Conservation (phyloP, 306 rosid genomes). For the Trifolium pratense region DNA sequence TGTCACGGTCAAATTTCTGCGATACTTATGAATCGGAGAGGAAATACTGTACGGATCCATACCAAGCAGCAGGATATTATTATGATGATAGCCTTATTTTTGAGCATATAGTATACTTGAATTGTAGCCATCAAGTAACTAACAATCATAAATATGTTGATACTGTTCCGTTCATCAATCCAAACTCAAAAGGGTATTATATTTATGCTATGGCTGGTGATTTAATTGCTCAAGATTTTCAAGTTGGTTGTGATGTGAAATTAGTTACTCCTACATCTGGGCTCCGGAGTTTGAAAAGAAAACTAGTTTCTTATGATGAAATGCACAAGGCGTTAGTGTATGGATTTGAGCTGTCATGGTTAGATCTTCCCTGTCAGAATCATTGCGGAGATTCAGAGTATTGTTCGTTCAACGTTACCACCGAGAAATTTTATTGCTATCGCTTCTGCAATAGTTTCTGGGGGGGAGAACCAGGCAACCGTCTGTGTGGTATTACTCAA, state of each 20-base stretch:
- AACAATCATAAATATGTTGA: background rate
- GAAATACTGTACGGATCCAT: background rate
- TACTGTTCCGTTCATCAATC: background rate
- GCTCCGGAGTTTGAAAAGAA: background rate
- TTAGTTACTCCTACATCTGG: background rate
- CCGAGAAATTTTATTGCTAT: no score
- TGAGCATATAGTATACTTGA: background rate
- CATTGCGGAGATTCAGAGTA: no score
- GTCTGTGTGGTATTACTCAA: no score
- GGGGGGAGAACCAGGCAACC: no score
- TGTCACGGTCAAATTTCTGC: background rate
- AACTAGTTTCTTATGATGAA: background rate
- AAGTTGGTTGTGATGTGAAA: background rate
- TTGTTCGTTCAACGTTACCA: no score
- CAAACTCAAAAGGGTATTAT: background rate
- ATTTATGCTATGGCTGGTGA: background rate
- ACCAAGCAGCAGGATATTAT: background rate
- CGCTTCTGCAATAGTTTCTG: no score
- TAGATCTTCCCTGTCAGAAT: no score
- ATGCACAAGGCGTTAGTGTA: background rate
- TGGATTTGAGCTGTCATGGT: no score
- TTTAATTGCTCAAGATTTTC: background rate
- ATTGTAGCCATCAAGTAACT: background rate
- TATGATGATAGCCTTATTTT: no score
- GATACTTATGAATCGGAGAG: accelerated